Evolutionary conservation across 2,329 filamentous ascomycete genomes (phyloP).

Genomic region (Pyrenophora graminea): DNA sequence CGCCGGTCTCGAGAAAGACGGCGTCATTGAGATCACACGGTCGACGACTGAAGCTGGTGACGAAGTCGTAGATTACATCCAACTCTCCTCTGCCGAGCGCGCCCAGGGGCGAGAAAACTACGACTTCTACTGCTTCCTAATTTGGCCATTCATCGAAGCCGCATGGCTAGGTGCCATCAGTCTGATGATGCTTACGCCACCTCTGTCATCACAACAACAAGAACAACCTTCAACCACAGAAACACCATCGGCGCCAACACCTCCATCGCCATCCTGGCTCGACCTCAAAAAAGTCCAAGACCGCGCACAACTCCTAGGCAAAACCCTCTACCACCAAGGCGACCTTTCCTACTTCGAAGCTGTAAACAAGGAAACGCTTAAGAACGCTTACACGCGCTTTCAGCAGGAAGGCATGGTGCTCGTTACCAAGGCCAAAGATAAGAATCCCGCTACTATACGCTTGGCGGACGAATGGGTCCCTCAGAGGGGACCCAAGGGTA

Average conservation of each 20-base stretch:
- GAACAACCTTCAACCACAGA: conserved; percentile 10
- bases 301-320: conserved; percentile 81
- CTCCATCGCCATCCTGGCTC: conserved; percentile 64
- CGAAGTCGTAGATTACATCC: conserved; percentile 64
- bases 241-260: conserved; percentile 32
- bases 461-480: conserved; percentile 78
- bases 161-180: conserved; percentile 90
- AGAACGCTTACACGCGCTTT: conserved; percentile 87
- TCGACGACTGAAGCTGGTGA: conserved; percentile 41
- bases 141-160: conserved; percentile 97
- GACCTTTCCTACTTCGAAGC: conserved; percentile 97
- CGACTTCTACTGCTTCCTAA: conserved; percentile 97
- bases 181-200: conserved; percentile 83
- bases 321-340: conserved; percentile 96
- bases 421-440: conserved; percentile 69
- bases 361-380: conserved; percentile 96
- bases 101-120: conserved; percentile 86
- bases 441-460: conserved; percentile 65
- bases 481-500: conserved; percentile 60
- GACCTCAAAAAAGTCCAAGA: conserved; percentile 77
- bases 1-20: conserved; percentile 74
- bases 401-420: conserved; percentile 88
- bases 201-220: conserved; percentile 47
- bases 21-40: conserved; percentile 72
- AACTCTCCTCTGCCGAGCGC: conserved; percentile 76